Evolutionary conservation across 768 basidiomycete species (phyloP), one percentile per base, ranked within the genome.

Genomic region (Termitomyces eurrhizus): DNA sequence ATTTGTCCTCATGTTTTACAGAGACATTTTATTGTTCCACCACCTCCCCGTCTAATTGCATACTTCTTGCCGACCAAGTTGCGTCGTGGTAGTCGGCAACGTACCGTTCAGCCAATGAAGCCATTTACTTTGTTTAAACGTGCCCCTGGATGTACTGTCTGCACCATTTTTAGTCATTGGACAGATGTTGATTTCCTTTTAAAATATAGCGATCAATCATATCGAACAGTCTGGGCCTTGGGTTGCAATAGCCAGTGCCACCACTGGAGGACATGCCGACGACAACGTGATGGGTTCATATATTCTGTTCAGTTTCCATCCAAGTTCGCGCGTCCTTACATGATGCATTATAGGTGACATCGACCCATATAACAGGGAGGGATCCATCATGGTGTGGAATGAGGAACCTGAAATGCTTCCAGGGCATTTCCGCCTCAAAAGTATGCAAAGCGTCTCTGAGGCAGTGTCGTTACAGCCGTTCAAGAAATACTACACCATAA

Each of bases 401-500:
- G 67, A 68, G 18, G 67, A 68, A 36, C 58, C 63, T 26, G 45
- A 62, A 7, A 60, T 69, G 26, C 42, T 69, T 21, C 39, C 64
- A 53, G 69, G 69, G 18, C 71, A 73, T 52, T 62, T 57, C 18
- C 64, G 64, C 45, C 39, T 50, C 35, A 61, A 52, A 18, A 44
- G 14, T 51, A 32, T 21, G 29, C 24, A 35, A 7, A n/a, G 18
- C 18, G 14, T 26, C 5, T 21, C 52, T 4, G 45, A 36, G 58
- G 49, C 39, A 52, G 54, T 33, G 16, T 41, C 18, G 39, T 52
- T 54, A 18, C 39, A 54, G 37, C 9, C 71, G 50, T 26, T 80
- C 78, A 60, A 56, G 18, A 84, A 83, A 62, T 75, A 85, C 61
- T 86, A 84, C 60, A 74, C 81, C 0, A 77, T 88, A 0, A 78